Evolutionary conservation across 2,329 filamentous ascomycete genomes (phyloP).

Genomic region (Pseudohalonectria lignicola): DNA sequence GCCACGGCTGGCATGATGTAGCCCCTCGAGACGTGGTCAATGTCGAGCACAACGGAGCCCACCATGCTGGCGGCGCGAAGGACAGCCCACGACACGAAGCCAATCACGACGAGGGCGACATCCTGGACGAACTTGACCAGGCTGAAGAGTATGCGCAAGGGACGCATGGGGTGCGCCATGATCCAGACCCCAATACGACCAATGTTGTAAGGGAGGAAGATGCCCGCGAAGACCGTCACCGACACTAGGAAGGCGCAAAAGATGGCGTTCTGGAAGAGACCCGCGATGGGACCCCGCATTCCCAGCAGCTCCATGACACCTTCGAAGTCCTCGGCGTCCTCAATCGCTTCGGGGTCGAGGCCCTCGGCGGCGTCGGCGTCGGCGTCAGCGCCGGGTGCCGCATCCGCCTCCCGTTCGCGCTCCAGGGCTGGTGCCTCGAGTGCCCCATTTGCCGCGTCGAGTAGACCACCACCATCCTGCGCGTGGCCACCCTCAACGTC

Average conservation of each 20-base stretch:
- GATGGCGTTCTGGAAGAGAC: constrained; percentile 85
- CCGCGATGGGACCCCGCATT: constrained; percentile 85
- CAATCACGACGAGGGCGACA: constrained; percentile 52
- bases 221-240: constrained; percentile 71
- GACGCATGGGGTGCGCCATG: constrained; percentile 67
- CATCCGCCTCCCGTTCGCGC: constrained; percentile 7
- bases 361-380: constrained; percentile 23
- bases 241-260: constrained; percentile 89
- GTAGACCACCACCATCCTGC: neutral
- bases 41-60: constrained; percentile 13
- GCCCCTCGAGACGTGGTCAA: constrained; percentile 7
- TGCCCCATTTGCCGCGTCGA: constrained; percentile 18
- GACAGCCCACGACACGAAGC: constrained; percentile 31
- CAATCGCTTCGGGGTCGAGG: constrained; percentile 64
- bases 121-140: constrained; percentile 75
- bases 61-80: constrained; percentile 24
- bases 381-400: constrained; percentile 9
- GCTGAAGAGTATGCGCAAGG: constrained; percentile 61
- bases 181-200: constrained; percentile 76
- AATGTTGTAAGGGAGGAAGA: constrained; percentile 87
- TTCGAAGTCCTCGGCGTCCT: constrained; percentile 89
- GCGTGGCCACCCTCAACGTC: neutral
- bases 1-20: constrained; percentile 6
- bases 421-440: constrained; percentile 12
- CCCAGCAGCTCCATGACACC: constrained; percentile 93